Base-by-base conservation (phyloP, 225 moss, liverwort and hornwort species). In the Physcomitrium patens region DNA sequence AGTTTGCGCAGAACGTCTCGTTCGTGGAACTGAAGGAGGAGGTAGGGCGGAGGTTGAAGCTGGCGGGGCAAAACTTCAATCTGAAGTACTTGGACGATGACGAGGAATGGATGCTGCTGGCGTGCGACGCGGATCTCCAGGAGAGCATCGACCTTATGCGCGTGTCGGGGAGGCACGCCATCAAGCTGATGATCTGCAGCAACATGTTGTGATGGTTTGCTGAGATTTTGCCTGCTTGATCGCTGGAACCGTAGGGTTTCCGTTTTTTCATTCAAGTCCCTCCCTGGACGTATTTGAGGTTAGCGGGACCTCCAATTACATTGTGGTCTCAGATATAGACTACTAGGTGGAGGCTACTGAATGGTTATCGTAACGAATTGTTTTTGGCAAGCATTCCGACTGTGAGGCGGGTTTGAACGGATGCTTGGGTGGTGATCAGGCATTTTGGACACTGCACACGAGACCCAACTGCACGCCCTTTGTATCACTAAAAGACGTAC, bases 21-120 rank as follows among this genome's bases (percentile, higher is more conserved):
- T 95, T 85, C 49, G 43, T 62, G 20, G 89, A 88, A 13, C 52
- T 99, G 16, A 89, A 87, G 71, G 89, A 93, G 11, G 91, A 99
- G 81, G 89, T 99, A 23, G 85, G 86, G 56, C 89, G 79, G 15
- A 77, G 99, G 62, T 80, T 99, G 79, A 91, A 93, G 66, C 68
- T 91, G 0, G 42, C 60, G 37, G 86, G 79, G 2, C 82, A 80
- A 18, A 78, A 51, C 41, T 78, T 95, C 45, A 86, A 72, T 59
- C 87, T 99, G 8, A 99, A 99, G 75, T 99, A 99, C 60, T 69
- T 90, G 5, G 99, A 99, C 63, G 99, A 99, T 60, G 99, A 99
- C 43, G 90, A 83, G 52, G 95, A 99, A 80, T 99, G 99, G 99
- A 90, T 95, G 70, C 11, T 92, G 67, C 83, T 99, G 7, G 74